Percentiles rank a stretch among this genome's conserved stretches.
These are phyloP conservation scores for Colletotrichum sansevieriae DNA, from an alignment of 2,329 filamentous ascomycete species.

Conservation along the genomic window DNA sequence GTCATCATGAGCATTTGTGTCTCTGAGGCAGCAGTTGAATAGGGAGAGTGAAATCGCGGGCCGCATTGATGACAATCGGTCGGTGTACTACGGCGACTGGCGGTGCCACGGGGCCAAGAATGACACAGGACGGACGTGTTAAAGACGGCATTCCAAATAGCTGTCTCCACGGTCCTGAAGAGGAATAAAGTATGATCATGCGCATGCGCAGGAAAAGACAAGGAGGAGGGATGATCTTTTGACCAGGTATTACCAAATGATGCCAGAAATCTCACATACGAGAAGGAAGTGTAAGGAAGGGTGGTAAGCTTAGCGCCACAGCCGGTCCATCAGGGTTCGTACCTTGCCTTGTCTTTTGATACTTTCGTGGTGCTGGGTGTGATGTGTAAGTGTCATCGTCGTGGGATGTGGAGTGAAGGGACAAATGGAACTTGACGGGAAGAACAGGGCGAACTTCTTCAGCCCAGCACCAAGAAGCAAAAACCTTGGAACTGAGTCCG, in stretches of 20 bases:
- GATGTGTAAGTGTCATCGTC: conserved; percentile 21
- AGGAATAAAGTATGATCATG: conserved; percentile 34
- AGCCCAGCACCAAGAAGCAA: conserved; percentile 12
- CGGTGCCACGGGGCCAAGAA: conserved; percentile 7
- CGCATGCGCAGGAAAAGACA: conserved; percentile 30
- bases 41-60: not conserved
- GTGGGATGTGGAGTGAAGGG: conserved; percentile 7
- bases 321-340: conserved; percentile 16
- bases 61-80: not conserved
- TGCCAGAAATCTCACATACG: conserved; percentile 4
- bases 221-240: conserved; percentile 27
- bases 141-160: conserved; percentile 27
- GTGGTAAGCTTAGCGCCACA: not conserved
- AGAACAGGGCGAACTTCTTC: conserved; percentile 3
- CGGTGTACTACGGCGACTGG: conserved; percentile 13
- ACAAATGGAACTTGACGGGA: conserved; percentile 9
- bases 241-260: not conserved
- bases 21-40: not conserved
- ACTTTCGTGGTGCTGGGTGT: not conserved
- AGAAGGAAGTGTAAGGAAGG: conserved; percentile 4
- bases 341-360: conserved; percentile 10
- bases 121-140: conserved; percentile 18
- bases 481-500: not conserved
- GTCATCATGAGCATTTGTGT: not conserved
- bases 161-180: conserved; percentile 23